phyloP scores from a whole-genome alignment of 148 eudicot genomes.

The Amaranthus cruentus region DNA sequence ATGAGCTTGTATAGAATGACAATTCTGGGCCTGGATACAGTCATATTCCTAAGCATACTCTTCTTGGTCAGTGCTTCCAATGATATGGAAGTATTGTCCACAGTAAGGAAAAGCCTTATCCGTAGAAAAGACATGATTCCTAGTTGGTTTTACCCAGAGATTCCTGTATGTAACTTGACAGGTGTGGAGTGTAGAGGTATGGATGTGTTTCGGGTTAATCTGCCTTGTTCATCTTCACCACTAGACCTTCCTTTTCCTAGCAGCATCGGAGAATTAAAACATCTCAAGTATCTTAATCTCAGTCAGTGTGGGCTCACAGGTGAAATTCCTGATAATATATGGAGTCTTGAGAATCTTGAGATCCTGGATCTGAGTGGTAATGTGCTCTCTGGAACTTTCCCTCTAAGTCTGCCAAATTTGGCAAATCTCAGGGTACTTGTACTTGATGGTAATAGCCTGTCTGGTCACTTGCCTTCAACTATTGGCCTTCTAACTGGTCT shows the following conservation, averaged over 20 bases:
- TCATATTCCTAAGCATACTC: conserved; percentile 28
- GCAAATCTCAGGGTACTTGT: conserved; percentile 47
- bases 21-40: not conserved
- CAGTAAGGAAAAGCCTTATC: conserved; percentile 43
- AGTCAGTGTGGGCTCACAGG: conserved; percentile 71
- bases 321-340: conserved; percentile 39
- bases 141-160: conserved; percentile 52
- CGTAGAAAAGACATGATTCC: conserved; percentile 40
- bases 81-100: conserved; percentile 40
- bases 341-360: conserved; percentile 56
- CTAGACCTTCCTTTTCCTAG: conserved; percentile 57
- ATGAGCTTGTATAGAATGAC: conserved; percentile 24
- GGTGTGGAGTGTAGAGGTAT: conserved; percentile 58
- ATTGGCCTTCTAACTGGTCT: conserved; percentile 60
- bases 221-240: conserved; percentile 43
- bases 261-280: conserved; percentile 40
- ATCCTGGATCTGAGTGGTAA: conserved; percentile 67
- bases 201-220: conserved; percentile 37
- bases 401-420: conserved; percentile 42
- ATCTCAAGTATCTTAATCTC: conserved; percentile 60
- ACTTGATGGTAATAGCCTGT: conserved; percentile 65
- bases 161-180: conserved; percentile 64
- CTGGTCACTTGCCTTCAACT: conserved; percentile 63
- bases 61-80: conserved; percentile 27
- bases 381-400: conserved; percentile 45